These are phyloP conservation scores for Raphanus raphanistrum DNA, from an alignment of 345 rosid species.

Conservation along the genomic window DNA sequence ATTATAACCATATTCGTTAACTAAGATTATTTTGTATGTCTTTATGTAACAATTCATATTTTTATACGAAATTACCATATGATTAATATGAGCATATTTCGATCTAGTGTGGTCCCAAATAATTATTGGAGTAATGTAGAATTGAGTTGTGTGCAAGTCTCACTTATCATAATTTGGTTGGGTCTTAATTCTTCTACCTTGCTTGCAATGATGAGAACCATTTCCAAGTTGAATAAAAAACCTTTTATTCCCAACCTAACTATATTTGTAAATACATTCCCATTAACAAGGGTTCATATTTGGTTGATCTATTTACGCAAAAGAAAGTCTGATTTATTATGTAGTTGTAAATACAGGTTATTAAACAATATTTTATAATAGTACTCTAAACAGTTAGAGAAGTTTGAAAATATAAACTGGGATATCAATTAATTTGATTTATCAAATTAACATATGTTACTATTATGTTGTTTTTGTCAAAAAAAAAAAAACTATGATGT, in stretches of 20 bases:
- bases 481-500: background rate
- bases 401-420: background rate
- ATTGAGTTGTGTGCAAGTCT: conserved; percentile 39
- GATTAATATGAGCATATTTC: background rate
- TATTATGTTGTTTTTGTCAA: background rate
- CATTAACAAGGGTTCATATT: background rate
- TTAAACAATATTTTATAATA: background rate
- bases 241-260: background rate
- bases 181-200: conserved; percentile 22
- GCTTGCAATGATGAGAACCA: conserved; percentile 34
- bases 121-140: conserved; percentile 23
- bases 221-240: conserved; percentile 17
- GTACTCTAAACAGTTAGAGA: background rate
- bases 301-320: background rate
- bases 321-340: background rate
- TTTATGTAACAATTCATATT: background rate
- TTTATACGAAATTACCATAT: background rate
- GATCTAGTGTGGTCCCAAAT: conserved; percentile 18
- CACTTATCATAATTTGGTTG: conserved; percentile 36
- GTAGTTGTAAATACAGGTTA: background rate
- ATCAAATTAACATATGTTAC: background rate
- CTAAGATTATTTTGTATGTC: background rate
- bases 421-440: background rate
- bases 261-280: background rate
- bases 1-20: background rate